Conservation (phyloP, 2,329 filamentous ascomycete genomes). For the Alternaria arbusti region DNA sequence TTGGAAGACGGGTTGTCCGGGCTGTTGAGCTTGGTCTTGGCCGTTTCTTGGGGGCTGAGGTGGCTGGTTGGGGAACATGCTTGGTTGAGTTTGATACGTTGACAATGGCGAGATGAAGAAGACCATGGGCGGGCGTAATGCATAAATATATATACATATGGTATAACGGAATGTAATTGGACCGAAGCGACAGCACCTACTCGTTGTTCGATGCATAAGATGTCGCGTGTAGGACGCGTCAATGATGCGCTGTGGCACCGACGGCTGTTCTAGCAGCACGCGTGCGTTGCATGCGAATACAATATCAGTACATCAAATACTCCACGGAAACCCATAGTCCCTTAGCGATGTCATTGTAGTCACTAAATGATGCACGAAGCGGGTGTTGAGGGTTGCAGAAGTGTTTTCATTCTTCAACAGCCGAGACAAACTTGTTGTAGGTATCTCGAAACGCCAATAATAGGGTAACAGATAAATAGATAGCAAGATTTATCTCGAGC, state of each 20-base stretch:
- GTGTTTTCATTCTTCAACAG: not conserved
- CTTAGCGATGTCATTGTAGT: not conserved
- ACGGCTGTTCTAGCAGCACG: not conserved
- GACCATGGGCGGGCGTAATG: not conserved
- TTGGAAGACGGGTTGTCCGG: not conserved
- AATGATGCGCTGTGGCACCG: not conserved
- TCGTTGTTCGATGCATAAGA: not conserved
- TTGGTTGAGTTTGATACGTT: not conserved
- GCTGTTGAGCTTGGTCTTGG: not conserved
- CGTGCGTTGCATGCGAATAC: not conserved
- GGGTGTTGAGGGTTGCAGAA: not conserved
- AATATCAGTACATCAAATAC: too few species aligned
- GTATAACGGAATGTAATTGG: not conserved
- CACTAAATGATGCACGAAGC: not conserved
- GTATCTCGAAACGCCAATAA: too few species aligned
- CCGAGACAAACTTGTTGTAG: not conserved
- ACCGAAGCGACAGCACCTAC: not conserved
- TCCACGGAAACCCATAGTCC: too few species aligned
- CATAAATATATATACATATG: not conserved
- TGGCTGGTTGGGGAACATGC: not conserved
- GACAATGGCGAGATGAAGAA: not conserved
- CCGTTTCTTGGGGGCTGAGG: not conserved
- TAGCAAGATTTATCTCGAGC: not conserved
- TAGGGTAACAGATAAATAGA: too few species aligned
- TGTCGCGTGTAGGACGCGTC: not conserved